Evolutionary conservation across 2,329 filamentous ascomycete species (phyloP).

Genomic region (Camptophora hylomeconis): DNA sequence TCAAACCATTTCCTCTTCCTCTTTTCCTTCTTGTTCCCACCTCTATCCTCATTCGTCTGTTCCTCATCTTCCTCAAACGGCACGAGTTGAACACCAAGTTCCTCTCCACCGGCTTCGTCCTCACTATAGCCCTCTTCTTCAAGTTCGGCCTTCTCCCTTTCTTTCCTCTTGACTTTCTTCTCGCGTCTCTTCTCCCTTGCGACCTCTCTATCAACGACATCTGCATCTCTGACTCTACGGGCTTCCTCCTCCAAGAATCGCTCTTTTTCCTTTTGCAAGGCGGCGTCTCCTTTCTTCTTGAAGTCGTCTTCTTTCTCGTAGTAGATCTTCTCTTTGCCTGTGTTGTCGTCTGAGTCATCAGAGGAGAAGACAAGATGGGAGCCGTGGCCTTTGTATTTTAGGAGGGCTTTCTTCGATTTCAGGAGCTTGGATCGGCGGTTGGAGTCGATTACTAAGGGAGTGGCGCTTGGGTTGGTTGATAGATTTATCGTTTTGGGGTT

Average conservation of each 20-base stretch:
- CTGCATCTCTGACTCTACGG: constrained; percentile 57
- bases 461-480: constrained; percentile 42
- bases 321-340: constrained; percentile 70
- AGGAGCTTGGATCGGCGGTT: constrained; percentile 94
- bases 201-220: constrained; percentile 69
- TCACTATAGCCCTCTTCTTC: constrained; percentile 18
- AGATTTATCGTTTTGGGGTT: constrained; percentile 36
- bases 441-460: constrained; percentile 75
- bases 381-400: constrained; percentile 78
- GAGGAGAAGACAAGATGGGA: constrained; percentile 85
- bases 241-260: constrained; percentile 64
- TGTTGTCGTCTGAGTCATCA: constrained; percentile 48
- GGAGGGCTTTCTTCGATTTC: constrained; percentile 83
- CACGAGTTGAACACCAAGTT: constrained; percentile 21
- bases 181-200: constrained; percentile 58
- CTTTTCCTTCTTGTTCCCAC: constrained; percentile 19
- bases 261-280: constrained; percentile 53
- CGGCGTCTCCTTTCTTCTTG: constrained; percentile 57
- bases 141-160: constrained; percentile 23
- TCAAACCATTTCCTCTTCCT: constrained; percentile 28
- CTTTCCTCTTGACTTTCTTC: constrained; percentile 33
- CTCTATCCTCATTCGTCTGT: constrained; percentile 13
- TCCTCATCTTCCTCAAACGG: constrained; percentile 19
- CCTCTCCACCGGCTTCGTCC: constrained; percentile 20
- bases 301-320: constrained; percentile 78